phyloP scores from a whole-genome alignment of 176 grass and related monocot genomes.

The Carex littledalei region DNA sequence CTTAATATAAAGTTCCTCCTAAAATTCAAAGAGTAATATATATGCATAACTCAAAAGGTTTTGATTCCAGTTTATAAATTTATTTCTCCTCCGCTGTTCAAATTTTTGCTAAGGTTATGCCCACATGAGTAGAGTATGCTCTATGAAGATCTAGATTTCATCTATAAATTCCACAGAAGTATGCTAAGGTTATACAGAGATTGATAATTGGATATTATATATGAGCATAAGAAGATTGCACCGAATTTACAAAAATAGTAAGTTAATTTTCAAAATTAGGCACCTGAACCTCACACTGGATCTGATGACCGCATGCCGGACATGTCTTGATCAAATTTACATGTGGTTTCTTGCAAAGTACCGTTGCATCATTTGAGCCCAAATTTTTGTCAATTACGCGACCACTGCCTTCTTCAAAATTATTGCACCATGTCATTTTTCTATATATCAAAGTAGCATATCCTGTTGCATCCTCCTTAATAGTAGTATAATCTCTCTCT shows the following conservation, averaged over 20 bases:
- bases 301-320: conserved; percentile 69
- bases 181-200: no score
- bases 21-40: background rate
- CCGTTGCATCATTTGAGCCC: conserved; percentile 30
- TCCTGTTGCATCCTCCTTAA: conserved; percentile 3
- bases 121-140: no score
- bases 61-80: background rate
- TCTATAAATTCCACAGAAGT: background rate
- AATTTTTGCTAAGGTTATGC: background rate
- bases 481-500: conserved; percentile 8
- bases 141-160: background rate
- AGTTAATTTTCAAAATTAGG: background rate
- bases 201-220: background rate
- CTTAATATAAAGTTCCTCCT: background rate
- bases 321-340: conserved; percentile 59
- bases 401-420: conserved; percentile 45
- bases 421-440: conserved; percentile 88
- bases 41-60: background rate
- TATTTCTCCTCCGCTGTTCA: background rate
- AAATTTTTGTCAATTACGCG: conserved; percentile 63
- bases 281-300: conserved; percentile 45
- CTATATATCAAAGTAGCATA: conserved; percentile 11
- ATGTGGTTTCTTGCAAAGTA: conserved; percentile 36
- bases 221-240: conserved; percentile 1
- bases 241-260: background rate